Base-by-base conservation (phyloP, 2,329 filamentous ascomycete species). In the Septoria linicola region DNA sequence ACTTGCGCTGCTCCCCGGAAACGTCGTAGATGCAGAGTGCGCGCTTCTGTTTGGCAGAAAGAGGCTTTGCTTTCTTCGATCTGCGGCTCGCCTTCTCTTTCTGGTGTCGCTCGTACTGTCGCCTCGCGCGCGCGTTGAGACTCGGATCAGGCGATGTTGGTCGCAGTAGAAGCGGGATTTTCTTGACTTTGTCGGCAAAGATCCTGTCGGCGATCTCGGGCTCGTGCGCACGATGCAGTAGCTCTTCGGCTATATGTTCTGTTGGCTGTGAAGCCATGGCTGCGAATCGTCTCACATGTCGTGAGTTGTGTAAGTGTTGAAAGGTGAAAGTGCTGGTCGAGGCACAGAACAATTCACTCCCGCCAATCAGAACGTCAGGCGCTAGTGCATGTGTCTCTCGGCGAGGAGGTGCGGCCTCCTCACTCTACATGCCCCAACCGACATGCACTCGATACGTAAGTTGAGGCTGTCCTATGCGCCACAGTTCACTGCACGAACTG, bases 31-130 rank as follows among this genome's bases (percentile, higher is more conserved):
- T 76, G 8, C 83, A 81, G 0, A 90, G 77, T 3, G 73, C 74
- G 11, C 90, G 84, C 60, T 91, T 89, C 66, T 93, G 81, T 17
- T 85, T 82, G 1, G 90, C 86, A 0, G 89, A 92, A 0, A 99
- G 76, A 0, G 91, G 90, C 14, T 74, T 73, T 0, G 82, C 80
- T 54, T 82, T 83, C 35, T 77, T 73, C 25, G 73, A 64, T 21
- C 62, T 68, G 8, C 61, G 62, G 19, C 53, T 42, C 8, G 60
- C 53, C 25, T 59, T 61, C 21, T 51, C 57, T 43, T 67, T 78
- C 32, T 61, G 59, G 3, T 60, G 59, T 19, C 68, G 66, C 34
- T 62, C 61, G 49, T 66, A 55, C 45, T 73, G 69, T 43, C 70
- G 69, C 30, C 68, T 64, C 34, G 68, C 74, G 55, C 85, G 82